Percentiles rank a stretch among this genome's conserved stretches.
Evolutionary conservation across 768 basidiomycete genomes (phyloP).

Genomic region (Russula dissimulans): DNA sequence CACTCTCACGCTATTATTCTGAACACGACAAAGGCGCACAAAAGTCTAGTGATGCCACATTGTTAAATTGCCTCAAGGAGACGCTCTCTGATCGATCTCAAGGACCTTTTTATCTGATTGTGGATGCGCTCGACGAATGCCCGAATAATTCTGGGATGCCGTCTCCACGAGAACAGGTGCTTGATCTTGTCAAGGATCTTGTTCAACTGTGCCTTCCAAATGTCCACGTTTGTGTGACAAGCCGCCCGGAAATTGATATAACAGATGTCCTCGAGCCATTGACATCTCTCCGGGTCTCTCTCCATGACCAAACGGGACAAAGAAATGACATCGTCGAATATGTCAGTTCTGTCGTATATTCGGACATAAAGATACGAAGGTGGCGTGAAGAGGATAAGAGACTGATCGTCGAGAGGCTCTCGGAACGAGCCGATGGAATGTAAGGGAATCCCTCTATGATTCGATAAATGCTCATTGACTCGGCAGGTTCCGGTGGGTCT

Average conservation of each 20-base stretch:
- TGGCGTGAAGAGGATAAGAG: background rate
- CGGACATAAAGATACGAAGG: background rate
- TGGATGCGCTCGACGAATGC: no score
- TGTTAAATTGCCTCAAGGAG: no score
- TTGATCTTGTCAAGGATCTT: background rate
- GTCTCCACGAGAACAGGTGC: background rate
- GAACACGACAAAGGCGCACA: background rate
- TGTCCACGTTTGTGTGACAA: background rate
- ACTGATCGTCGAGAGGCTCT: no score
- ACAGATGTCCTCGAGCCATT: no score
- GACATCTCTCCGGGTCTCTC: no score
- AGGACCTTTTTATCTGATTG: no score
- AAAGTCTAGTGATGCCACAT: background rate
- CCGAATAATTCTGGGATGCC: background rate
- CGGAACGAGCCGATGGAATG: no score
- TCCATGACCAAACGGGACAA: background rate
- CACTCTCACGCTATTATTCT: background rate
- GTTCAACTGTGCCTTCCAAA: background rate
- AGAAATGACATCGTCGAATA: background rate
- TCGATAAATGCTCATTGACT: no score
- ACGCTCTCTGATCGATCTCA: no score
- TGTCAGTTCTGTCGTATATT: background rate
- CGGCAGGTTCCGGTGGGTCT: no score
- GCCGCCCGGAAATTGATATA: no score
- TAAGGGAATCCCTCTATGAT: no score